Evolutionary conservation across 768 basidiomycete genomes (phyloP), one percentile per base, ranked within the genome.

Genomic region (Pleurotus platypus): DNA sequence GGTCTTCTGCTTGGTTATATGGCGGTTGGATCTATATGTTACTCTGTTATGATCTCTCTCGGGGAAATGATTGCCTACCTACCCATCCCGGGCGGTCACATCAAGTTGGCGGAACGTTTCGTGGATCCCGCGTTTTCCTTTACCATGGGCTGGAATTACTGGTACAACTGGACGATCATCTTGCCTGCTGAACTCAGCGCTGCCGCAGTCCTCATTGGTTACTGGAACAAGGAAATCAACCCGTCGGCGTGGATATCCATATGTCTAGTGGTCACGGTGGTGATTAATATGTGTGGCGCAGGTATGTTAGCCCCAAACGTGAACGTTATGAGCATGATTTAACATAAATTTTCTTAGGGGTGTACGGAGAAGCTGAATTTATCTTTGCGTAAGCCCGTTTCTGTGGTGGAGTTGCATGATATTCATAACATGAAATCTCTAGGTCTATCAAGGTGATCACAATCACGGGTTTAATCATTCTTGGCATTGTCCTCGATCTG

Each of bases 401-500:
- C 20, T 45, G n/a, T 45, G 15, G 42, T 45, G 16, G 12, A 40
- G 24, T 13, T 49, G 42, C 22, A 43, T 15, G 30, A 35, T 11
- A 35, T 35, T 35, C 30, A 4, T 35, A 35, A 35, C 30, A 35
- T 42, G 37, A 49, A 49, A 35, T 49, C 20, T 46, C 72, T 46
- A 76, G 83, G 3, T 92, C 90, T 6, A 92, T 96, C 75, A 95
- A 95, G 70, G 89, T 96, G n/a, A 70, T 95, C 60, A 89, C 90
- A 0, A 90, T 94, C 62, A 80, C 77, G 3, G 91, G 87, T 57
- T 75, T 85, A 38, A 86, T 86, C 53, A 84, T 87, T 59, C 66
- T 87, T n/a, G 85, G 85, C 7, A 76, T 86, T 66, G 76, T 95
- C 30, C 74, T 96, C 60, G 92, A 94, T 67, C 84, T 93, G 42